Evolutionary conservation across 495 filamentous ascomycete species (phyloP).

Genomic region (Podospora conica): DNA sequence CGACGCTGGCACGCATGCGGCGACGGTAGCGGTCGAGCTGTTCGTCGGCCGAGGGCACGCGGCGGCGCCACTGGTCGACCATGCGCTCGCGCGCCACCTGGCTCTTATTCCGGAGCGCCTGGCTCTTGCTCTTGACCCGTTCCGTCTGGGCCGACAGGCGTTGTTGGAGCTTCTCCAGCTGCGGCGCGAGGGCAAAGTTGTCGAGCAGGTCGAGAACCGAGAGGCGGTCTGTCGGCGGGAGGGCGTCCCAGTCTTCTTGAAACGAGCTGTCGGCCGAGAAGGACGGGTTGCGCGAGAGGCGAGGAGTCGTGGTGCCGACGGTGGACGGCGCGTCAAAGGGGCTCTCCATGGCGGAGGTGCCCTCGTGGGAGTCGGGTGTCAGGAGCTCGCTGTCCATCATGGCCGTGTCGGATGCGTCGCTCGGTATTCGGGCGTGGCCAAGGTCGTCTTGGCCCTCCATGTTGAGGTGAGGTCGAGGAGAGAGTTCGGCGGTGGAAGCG

Average conservation of each 20-base stretch:
- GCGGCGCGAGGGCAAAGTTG: slow-evolving; percentile 82
- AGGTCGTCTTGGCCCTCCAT: slow-evolving; percentile 43
- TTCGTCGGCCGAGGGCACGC: slow-evolving; percentile 79
- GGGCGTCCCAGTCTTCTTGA: slow-evolving; percentile 82
- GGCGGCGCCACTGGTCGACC: slow-evolving; percentile 79
- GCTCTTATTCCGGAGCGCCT: slow-evolving; percentile 54
- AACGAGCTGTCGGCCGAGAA: slow-evolving; percentile 72
- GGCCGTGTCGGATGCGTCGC: slow-evolving; percentile 34
- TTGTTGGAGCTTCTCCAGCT: slow-evolving; percentile 80
- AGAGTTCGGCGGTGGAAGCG: neutral
- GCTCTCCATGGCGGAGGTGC: slow-evolving; percentile 36
- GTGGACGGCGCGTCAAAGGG: slow-evolving; percentile 37
- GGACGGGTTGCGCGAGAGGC: slow-evolving; percentile 63
- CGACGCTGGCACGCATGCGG: slow-evolving; percentile 81
- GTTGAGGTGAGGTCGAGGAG: neutral
- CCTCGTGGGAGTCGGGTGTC: slow-evolving; percentile 36
- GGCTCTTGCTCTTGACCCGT: slow-evolving; percentile 73
- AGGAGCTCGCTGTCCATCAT: slow-evolving; percentile 41
- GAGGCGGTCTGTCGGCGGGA: slow-evolving; percentile 82
- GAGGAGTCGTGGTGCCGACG: slow-evolving; percentile 36
- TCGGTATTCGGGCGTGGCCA: slow-evolving; percentile 28
- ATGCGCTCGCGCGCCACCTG: slow-evolving; percentile 59
- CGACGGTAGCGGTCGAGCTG: slow-evolving; percentile 85
- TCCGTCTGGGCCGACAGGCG: slow-evolving; percentile 74
- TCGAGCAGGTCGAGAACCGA: slow-evolving; percentile 91